Base-by-base conservation (phyloP, 169 alveolate species). In the Cryptosporidium canis region DNA sequence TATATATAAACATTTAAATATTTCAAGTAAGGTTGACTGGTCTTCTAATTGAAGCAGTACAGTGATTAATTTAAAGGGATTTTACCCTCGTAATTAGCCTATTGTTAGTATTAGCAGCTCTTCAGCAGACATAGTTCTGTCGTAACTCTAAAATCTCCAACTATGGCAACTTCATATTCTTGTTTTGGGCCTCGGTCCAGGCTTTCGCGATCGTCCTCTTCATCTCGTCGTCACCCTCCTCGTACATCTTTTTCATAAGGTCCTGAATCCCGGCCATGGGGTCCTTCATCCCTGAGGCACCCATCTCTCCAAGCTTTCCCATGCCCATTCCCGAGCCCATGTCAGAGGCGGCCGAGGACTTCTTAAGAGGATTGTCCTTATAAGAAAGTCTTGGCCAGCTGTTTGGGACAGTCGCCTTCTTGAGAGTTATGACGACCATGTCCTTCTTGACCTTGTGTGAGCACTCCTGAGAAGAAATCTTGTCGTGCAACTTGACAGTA, bases 161-260 rank as follows among this genome's bases (percentile, higher is more conserved):
- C 31, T 61, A 61, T 18, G 68, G 68, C 68, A 61, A 58, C 18
- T 61, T 77, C 61, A 77, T 12, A 27, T 56, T 77, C 45, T 90
- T 90, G 31, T 71, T 67, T 24, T 90, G 85, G 2, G 95, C 95
- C 66, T 93, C 94, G 8, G 95, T 90, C 98, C 98, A 96, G 47
- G 98, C 98, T 87, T 96, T 96, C n/a, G 98, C 98, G 45, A 96
- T 96, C 53, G 98, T 96, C 67, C 97, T 91, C 82, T 96, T 96
- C 98, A 96, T 96, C 35, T 95, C 96, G 61, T 96, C 97, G 83
- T 96, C 98, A 1, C 98, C 98, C 77, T 82, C 83, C 51, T 92
- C 92, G 84, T 93, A 93, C 83, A 93, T 87, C 24, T 91, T 90
- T 61, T 90, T 91, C 95, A 93, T 93, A 91, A 92, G 91, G 31